phyloP scores from a whole-genome alignment of 2,329 filamentous ascomycete species.

The Fusarium sambucinum region DNA sequence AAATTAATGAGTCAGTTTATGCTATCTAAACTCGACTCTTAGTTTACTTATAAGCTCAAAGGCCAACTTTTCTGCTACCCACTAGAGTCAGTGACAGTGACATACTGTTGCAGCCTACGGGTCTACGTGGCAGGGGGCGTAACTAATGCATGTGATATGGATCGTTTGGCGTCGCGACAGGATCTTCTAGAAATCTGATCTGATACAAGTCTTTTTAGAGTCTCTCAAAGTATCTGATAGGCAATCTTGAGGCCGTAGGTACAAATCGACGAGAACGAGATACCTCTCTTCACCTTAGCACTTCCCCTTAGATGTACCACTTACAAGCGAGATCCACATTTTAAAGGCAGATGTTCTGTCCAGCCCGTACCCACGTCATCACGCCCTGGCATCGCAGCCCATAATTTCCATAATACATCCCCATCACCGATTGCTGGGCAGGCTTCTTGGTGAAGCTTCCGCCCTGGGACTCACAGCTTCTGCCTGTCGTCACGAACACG shows the following conservation, averaged over 20 bases:
- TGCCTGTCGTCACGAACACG: neutral
- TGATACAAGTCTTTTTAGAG: neutral
- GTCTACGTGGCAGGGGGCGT: conserved; percentile 17
- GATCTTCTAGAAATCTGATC: conserved; percentile 22
- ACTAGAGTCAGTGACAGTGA: neutral
- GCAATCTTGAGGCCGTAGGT: neutral
- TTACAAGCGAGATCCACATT: conserved; percentile 15
- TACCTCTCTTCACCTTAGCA: conserved; percentile 4
- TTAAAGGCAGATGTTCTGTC: conserved; percentile 32
- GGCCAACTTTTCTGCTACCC: too few relatives aligned
- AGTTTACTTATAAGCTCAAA: too few relatives aligned
- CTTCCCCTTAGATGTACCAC: neutral
- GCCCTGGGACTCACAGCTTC: neutral
- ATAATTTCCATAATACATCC: conserved; percentile 15
- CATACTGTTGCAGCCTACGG: neutral
- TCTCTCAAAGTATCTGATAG: neutral
- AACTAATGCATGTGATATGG: conserved; percentile 31
- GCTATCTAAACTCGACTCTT: too few relatives aligned
- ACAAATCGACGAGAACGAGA: neutral
- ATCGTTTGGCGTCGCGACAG: conserved; percentile 4
- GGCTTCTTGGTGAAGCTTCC: conserved; percentile 14
- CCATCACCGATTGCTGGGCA: neutral
- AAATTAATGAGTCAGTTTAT: too few relatives aligned
- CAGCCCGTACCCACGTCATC: conserved; percentile 37
- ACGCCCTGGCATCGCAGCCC: conserved; percentile 27